Evolutionary conservation across 768 basidiomycete species (phyloP), one percentile per base, ranked within the genome.

Genomic region (Rossbeevera mucosa): DNA sequence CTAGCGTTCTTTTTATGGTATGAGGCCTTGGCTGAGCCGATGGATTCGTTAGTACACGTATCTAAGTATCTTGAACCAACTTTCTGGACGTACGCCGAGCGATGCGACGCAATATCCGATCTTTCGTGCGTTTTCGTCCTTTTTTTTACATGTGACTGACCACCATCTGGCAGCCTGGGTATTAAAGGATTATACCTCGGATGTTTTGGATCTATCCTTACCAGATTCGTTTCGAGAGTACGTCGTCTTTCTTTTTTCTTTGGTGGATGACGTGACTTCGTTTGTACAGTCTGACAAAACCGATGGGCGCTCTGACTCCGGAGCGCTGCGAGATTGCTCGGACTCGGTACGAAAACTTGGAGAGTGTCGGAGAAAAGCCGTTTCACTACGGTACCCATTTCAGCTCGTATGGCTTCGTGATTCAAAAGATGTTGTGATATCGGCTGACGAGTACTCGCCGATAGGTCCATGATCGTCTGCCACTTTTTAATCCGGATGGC

Each of bases 361-460:
- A 83, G 60, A 83, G 90, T 55, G 87, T 95, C 2, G 87, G 71
- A 7, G 94, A 97, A 70, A 79, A 81, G 30, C 94, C 94, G 0
- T 95, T 95, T 69, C 89, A 92, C 63, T 93, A 91, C 55, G 89
- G 94, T 40, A 96, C 94, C 0, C 94, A 97, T 65, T 97, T 94
- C 63, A 91, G 89, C 64, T 94, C 92, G 9, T 67, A 49, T 18
- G 67, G 16, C 5, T 36, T 40, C 0, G 4, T 25, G 41, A 4
- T 45, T 20, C 5, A 2, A n/a, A 1, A n/a, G 25, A 6, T 28
- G 0, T 13, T 20, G 16, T 28, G 46, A 43, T 20, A 38, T 20
- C 9, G 30, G 38, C 4, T 66, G 8, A 64, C 40, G 12, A 11
- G 0, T 43, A 2, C 18, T 42, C 46, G 7, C 31, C 33, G 18